Evolutionary conservation across 2,329 filamentous ascomycete species (phyloP).

Genomic region (Anthostomella pinea): DNA sequence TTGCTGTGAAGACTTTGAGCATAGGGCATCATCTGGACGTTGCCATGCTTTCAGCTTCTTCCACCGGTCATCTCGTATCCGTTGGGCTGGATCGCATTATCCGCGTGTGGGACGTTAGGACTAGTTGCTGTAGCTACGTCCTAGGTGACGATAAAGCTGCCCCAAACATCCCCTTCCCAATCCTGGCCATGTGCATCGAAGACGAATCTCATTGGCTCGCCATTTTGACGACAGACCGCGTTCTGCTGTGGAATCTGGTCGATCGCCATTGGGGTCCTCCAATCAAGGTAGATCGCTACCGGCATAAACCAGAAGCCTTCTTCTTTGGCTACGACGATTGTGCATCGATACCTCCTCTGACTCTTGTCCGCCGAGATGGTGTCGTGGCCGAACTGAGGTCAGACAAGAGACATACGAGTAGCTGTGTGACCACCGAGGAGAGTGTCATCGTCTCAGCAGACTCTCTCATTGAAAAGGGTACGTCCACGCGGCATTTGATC

Average conservation of each 20-base stretch:
- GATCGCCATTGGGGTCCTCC: constrained; percentile 55
- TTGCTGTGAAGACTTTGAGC: constrained; percentile 60
- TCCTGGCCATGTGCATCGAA: constrained; percentile 64
- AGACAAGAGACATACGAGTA: constrained; percentile 39
- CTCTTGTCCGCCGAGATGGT: constrained; percentile 65
- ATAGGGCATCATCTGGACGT: constrained; percentile 69
- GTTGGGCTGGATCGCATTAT: constrained; percentile 69
- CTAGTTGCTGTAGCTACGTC: constrained; percentile 40
- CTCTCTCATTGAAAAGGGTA: constrained; percentile 45
- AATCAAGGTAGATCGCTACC: constrained; percentile 52
- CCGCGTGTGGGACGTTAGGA: constrained; percentile 62
- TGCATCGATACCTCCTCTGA: constrained; percentile 43
- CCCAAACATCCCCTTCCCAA: constrained; percentile 50
- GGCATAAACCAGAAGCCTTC: constrained; percentile 60
- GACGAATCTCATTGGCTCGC: constrained; percentile 64
- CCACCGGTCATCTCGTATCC: constrained; percentile 64
- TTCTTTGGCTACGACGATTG: constrained; percentile 53
- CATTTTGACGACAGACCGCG: constrained; percentile 56
- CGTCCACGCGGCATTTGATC: constrained; percentile 13
- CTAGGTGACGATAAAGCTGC: constrained; percentile 38
- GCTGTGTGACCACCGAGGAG: constrained; percentile 47
- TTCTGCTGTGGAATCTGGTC: constrained; percentile 62
- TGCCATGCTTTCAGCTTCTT: constrained; percentile 59
- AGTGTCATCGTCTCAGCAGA: constrained; percentile 51
- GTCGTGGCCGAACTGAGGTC: constrained; percentile 57